phyloP scores from a whole-genome alignment of 345 rosid species.

The Pistacia vera region DNA sequence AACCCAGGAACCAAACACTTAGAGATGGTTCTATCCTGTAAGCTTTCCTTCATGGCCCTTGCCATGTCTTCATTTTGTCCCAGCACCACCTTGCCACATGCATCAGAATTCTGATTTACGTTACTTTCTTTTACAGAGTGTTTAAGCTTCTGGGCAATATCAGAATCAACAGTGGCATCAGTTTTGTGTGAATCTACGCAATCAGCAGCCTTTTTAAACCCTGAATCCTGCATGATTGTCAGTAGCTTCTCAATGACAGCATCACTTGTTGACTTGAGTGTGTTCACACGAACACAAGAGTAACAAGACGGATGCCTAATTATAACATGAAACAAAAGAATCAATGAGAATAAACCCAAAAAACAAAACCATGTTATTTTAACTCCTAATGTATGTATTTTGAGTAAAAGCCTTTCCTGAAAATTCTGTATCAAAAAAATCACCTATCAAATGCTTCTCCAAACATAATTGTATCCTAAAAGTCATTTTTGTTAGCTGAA shows the following conservation, averaged over 20 bases:
- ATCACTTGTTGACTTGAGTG: conserved; percentile 66
- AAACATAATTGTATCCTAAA: no score
- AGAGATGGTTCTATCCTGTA: conserved; percentile 33
- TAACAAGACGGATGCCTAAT: conserved; percentile 81
- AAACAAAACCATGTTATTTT: neutral
- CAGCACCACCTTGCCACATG: neutral
- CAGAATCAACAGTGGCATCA: conserved; percentile 20
- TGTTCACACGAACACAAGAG: conserved; percentile 89
- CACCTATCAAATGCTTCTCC: no score
- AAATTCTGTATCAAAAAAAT: no score
- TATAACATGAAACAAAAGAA: neutral
- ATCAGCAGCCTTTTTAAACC: conserved; percentile 28
- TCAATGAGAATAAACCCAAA: neutral
- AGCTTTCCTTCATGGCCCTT: conserved; percentile 21
- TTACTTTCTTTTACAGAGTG: neutral
- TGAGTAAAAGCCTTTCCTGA: neutral
- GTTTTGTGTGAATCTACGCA: conserved; percentile 23
- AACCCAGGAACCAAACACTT: conserved; percentile 76
- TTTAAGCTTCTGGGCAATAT: neutral
- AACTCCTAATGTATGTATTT: neutral
- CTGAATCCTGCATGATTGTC: conserved; percentile 38
- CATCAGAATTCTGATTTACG: neutral
- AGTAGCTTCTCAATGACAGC: conserved; percentile 69
- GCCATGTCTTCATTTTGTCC: conserved; percentile 7
- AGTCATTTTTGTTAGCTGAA: no score